phyloP scores from a whole-genome alignment of 2,329 filamentous ascomycete species.

The Lasiodiplodia citricola region DNA sequence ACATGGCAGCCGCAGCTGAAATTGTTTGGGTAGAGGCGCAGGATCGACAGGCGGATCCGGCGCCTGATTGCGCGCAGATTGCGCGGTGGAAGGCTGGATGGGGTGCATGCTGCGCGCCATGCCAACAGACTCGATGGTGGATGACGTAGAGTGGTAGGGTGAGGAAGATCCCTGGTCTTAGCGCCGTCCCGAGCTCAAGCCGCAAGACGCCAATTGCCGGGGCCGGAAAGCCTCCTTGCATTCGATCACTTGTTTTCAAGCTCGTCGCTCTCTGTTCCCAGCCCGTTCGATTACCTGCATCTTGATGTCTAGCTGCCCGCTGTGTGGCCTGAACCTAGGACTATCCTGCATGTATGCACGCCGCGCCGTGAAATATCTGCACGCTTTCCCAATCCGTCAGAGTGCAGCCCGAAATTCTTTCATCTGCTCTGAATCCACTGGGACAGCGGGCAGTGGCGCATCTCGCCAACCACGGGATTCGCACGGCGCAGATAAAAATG shows the following conservation, averaged over 20 bases:
- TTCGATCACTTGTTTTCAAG: background rate
- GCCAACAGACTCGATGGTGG: background rate
- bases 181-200: background rate
- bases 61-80: constrained; percentile 7
- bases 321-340: background rate
- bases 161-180: background rate
- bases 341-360: background rate
- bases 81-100: background rate
- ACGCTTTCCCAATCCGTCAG: background rate
- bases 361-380: background rate
- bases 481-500: background rate
- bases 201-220: background rate
- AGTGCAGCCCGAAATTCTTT: background rate
- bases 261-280: background rate
- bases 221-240: background rate
- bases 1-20: background rate
- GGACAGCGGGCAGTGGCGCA: background rate
- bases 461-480: background rate
- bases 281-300: background rate
- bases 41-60: background rate
- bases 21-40: background rate
- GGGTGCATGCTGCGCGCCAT: background rate
- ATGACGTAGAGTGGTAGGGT: background rate
- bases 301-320: background rate
- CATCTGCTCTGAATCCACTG: background rate